Evolutionary conservation across 306 rosid species (phyloP).

Genomic region (Inga leiocalycina): DNA sequence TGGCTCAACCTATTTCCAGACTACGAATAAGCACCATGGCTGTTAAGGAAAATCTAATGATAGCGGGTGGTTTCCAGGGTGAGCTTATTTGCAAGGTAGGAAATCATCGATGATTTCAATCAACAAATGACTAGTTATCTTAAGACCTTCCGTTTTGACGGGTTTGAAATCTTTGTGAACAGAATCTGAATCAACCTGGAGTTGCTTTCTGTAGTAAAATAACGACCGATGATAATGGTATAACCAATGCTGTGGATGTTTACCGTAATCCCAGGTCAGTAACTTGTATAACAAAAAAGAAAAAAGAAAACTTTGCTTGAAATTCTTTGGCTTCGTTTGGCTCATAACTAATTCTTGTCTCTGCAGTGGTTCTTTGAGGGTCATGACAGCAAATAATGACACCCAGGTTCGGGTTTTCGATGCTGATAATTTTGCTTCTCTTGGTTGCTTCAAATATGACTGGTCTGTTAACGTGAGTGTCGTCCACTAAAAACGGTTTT

Average conservation of each 20-base stretch:
- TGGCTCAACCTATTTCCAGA: constrained; percentile 68
- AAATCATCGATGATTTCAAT: constrained; percentile 15
- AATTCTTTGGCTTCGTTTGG: background rate
- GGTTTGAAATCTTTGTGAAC: constrained; percentile 10
- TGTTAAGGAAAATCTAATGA: constrained; percentile 78
- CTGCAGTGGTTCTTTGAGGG: constrained; percentile 73
- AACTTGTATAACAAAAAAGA: background rate
- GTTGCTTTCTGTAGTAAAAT: constrained; percentile 84
- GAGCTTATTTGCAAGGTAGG: constrained; percentile 96
- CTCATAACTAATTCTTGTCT: constrained; percentile 26
- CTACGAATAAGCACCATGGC: constrained; percentile 97
- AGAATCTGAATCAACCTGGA: constrained; percentile 72
- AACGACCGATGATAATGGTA: constrained; percentile 77
- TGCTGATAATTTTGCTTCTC: constrained; percentile 60
- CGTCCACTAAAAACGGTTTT: constrained; percentile 23
- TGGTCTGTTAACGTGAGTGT: constrained; percentile 97
- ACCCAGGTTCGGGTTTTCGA: constrained; percentile 79
- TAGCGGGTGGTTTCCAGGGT: constrained; percentile 94
- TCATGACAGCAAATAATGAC: constrained; percentile 86
- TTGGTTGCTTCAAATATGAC: constrained; percentile 65
- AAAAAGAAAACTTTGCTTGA: background rate
- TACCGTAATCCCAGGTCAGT: constrained; percentile 60
- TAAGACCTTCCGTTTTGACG: constrained; percentile 15
- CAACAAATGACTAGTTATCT: background rate
- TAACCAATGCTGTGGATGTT: constrained; percentile 90